Percentiles rank a stretch among this genome's conserved stretches.
Conservation (phyloP, 2,329 filamentous ascomycete species). For the Botrytis tulipae region DNA sequence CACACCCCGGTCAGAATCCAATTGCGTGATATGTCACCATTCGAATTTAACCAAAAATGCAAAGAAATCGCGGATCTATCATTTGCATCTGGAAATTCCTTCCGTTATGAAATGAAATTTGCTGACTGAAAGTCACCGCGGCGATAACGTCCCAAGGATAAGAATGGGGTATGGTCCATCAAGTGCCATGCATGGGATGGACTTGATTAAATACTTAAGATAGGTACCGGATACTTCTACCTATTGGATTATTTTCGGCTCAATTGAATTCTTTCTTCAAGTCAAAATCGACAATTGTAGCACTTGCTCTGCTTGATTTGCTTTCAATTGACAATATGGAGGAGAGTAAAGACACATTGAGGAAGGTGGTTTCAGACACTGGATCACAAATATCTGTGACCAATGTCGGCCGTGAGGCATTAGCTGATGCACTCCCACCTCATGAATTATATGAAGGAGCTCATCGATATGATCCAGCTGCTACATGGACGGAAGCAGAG, state of each 20-base stretch:
- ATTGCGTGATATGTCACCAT: conserved; percentile 21
- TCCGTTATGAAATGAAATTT: neutral
- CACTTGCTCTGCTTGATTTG: neutral
- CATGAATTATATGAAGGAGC: conserved; percentile 18
- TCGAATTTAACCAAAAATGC: neutral
- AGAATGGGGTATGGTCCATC: neutral
- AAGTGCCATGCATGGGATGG: neutral
- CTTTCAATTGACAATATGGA: neutral
- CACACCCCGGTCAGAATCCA: neutral
- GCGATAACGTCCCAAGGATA: neutral
- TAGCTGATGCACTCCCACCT: conserved; percentile 12
- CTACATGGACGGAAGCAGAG: conserved; percentile 55
- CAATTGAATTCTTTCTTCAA: neutral
- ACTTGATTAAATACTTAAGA: neutral
- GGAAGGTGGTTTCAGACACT: neutral
- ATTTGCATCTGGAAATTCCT: neutral
- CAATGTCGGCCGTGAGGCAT: neutral
- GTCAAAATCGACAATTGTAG: neutral
- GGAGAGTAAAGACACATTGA: neutral
- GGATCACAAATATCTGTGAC: neutral
- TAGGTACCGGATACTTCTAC: neutral
- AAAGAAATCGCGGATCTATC: neutral
- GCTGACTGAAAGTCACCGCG: neutral
- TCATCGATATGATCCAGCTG: conserved; percentile 46
- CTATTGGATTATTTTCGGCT: neutral